Evolutionary conservation across 2,329 filamentous ascomycete species (phyloP).

Genomic region (Talaromyces amestolkiae): DNA sequence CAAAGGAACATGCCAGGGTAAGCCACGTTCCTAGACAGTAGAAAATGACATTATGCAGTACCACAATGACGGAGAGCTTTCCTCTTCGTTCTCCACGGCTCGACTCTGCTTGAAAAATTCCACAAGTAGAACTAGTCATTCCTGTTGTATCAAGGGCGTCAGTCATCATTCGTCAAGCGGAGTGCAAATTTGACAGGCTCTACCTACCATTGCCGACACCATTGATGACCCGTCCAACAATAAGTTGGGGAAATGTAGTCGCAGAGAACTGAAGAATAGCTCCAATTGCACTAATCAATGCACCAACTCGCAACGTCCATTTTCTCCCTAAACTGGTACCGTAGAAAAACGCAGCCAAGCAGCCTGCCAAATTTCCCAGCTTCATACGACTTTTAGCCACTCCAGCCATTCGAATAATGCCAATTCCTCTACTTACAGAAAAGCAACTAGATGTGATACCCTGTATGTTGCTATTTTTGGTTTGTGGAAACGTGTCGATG

Average conservation of each 20-base stretch:
- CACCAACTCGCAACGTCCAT: conserved; percentile 24
- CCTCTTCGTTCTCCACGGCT: conserved; percentile 52
- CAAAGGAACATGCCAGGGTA: conserved; percentile 31
- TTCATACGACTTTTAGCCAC: neutral
- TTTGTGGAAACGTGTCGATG: conserved; percentile 25
- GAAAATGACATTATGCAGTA: conserved; percentile 24
- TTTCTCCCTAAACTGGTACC: conserved; percentile 25
- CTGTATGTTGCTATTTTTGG: conserved; percentile 24
- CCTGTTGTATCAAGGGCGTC: neutral
- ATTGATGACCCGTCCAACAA: conserved; percentile 52
- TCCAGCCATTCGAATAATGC: neutral
- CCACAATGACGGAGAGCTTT: conserved; percentile 55
- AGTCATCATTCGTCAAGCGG: neutral
- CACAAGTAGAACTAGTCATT: neutral
- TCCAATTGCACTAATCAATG: neutral
- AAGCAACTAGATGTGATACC: conserved; percentile 28
- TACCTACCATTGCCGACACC: conserved; percentile 54
- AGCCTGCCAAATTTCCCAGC: conserved; percentile 24
- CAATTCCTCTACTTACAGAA: conserved; percentile 14
- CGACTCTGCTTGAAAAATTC: conserved; percentile 32
- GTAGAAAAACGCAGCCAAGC: conserved; percentile 23
- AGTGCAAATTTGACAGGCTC: conserved; percentile 49
- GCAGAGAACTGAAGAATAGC: conserved; percentile 2
- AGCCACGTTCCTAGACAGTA: conserved; percentile 35
- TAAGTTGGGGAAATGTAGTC: conserved; percentile 45